phyloP scores from a whole-genome alignment of 164 flowering plant genomes.

The Magnolia changhungtana region DNA sequence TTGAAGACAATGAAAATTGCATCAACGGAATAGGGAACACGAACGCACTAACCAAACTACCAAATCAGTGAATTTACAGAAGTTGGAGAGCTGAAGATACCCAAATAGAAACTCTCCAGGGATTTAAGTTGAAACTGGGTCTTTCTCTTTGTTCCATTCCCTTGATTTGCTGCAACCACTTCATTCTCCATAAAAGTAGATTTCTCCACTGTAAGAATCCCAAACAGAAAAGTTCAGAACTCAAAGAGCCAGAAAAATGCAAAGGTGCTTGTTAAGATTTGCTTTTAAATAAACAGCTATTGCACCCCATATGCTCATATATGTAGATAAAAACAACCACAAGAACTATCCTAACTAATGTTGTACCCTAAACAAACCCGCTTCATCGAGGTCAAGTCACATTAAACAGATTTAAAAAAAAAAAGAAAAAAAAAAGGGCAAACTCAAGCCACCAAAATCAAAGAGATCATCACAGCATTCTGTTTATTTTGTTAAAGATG shows the following conservation, averaged over 20 bases:
- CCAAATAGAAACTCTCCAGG: constrained; percentile 49
- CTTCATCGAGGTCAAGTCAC: neutral
- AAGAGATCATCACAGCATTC: neutral
- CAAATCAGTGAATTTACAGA: neutral
- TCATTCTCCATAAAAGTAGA: constrained; percentile 19
- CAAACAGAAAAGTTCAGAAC: no score
- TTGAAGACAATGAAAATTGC: neutral
- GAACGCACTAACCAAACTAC: neutral
- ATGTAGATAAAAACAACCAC: neutral
- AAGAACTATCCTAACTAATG: neutral
- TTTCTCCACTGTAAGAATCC: neutral
- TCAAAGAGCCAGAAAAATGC: neutral
- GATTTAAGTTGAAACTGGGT: constrained; percentile 44
- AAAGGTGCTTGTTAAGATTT: neutral
- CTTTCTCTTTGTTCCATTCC: constrained; percentile 32
- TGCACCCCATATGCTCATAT: neutral
- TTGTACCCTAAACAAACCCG: neutral
- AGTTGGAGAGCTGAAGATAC: constrained; percentile 16
- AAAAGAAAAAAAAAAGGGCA: neutral
- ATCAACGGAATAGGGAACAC: neutral
- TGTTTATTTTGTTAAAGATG: no score
- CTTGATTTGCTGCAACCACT: constrained; percentile 9
- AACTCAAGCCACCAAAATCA: neutral
- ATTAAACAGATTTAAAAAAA: no score
- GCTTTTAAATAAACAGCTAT: neutral